Conservation (phyloP, 2,329 filamentous ascomycete genomes). For the Trichoderma sp. region DNA sequence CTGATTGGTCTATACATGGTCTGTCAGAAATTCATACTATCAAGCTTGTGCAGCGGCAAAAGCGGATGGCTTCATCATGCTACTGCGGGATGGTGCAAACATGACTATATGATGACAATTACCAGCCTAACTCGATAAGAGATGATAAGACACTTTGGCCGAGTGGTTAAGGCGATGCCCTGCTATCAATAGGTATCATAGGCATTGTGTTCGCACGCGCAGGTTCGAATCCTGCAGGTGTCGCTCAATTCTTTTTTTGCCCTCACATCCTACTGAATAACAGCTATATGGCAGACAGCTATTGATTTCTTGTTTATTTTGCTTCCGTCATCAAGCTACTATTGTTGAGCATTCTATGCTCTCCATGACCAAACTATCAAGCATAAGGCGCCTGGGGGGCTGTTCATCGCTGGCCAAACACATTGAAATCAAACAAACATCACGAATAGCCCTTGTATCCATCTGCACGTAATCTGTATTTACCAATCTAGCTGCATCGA, state of each 20-base stretch:
- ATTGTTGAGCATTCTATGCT: too few species aligned
- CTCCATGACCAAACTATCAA: too few species aligned
- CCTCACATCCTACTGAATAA: not conserved
- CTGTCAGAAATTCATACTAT: not conserved
- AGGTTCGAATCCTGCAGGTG: slow-evolving; percentile 21
- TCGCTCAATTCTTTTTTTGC: not conserved
- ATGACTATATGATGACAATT: not conserved
- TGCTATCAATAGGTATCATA: slow-evolving; percentile 15
- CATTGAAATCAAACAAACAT: not conserved
- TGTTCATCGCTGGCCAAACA: not conserved
- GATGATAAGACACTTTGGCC: slow-evolving; percentile 15
- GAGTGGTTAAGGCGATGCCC: slow-evolving; percentile 21
- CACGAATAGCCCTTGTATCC: not conserved
- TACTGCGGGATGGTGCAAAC: not conserved
- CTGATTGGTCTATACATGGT: not conserved
- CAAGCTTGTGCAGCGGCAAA: too few species aligned
- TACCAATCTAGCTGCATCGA: not conserved
- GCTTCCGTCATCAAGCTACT: not conserved
- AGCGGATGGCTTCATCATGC: not conserved
- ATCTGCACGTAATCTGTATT: not conserved
- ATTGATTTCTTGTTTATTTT: not conserved
- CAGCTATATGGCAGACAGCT: not conserved
- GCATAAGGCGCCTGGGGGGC: not conserved
- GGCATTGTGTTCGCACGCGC: slow-evolving; percentile 21
- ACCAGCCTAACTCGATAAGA: not conserved